Percentiles rank a stretch among this genome's conserved stretches.
phyloP scores from a whole-genome alignment of 164 flowering plant species.

The Umbilicus rupestris region DNA sequence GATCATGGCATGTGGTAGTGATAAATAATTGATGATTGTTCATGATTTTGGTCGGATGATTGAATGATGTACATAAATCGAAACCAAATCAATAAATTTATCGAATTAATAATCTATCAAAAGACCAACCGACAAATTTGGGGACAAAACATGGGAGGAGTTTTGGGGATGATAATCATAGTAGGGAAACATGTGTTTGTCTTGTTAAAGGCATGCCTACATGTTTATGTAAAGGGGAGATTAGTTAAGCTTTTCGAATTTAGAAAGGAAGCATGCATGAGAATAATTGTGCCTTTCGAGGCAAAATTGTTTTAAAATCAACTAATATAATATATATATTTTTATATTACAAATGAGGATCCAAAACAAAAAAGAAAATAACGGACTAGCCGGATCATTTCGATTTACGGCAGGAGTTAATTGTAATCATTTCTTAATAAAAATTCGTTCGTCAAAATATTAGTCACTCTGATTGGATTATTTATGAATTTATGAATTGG shows the following conservation, averaged over 20 bases:
- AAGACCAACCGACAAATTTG: not conserved
- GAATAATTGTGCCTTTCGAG: not conserved
- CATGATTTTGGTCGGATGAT: not conserved
- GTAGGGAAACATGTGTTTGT: not conserved
- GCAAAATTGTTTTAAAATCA: not conserved
- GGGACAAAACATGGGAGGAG: not conserved
- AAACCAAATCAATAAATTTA: too few species aligned
- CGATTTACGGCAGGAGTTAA: too few species aligned
- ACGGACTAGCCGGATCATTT: too few species aligned
- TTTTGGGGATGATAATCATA: slow-evolving; percentile 3
- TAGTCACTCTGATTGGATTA: too few species aligned
- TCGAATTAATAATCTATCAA: not conserved
- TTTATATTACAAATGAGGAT: too few species aligned
- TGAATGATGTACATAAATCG: not conserved
- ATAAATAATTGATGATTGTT: not conserved
- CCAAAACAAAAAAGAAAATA: too few species aligned
- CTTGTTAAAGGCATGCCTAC: not conserved
- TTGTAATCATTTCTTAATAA: too few species aligned
- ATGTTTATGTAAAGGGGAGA: slow-evolving; percentile 3
- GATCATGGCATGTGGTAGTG: slow-evolving; percentile 4
- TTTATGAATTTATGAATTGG: too few species aligned
- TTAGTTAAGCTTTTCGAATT: not conserved
- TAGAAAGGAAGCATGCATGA: not conserved
- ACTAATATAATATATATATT: too few species aligned
- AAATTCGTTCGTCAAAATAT: too few species aligned